These are phyloP conservation scores for Aspergillus hiratsukae DNA, from an alignment of 2,329 filamentous ascomycete species.

Conservation along the genomic window DNA sequence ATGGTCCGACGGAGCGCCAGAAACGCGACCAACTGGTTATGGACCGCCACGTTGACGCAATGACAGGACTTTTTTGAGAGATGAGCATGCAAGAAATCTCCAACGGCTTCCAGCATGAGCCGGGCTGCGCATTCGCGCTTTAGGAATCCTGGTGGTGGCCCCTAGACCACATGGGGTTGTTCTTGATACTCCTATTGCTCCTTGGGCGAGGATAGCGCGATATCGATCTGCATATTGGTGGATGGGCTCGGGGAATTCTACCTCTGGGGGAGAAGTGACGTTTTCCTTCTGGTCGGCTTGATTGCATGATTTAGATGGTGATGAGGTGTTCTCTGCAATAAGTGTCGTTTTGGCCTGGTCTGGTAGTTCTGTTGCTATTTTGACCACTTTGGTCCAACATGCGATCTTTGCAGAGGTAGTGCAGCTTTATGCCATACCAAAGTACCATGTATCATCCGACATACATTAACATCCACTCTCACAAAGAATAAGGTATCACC, in stretches of 20 bases:
- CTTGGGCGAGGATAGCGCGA: neutral
- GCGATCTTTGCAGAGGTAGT: neutral
- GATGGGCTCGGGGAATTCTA: neutral
- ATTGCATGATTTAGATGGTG: neutral
- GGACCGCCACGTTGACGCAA: neutral
- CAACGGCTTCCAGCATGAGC: neutral
- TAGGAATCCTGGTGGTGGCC: neutral
- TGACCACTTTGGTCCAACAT: too few relatives aligned
- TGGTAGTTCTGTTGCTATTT: too few relatives aligned
- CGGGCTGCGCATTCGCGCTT: neutral
- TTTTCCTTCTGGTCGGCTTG: neutral
- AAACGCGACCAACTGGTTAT: neutral
- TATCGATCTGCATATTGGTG: neutral
- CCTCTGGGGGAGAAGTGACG: neutral
- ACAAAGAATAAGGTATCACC: neutral
- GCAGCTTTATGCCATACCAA: neutral
- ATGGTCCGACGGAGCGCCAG: neutral
- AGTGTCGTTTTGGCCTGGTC: neutral
- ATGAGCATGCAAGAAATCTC: neutral
- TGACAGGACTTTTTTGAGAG: neutral
- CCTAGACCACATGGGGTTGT: neutral
- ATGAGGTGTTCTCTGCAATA: neutral
- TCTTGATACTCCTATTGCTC: neutral
- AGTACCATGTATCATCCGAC: neutral
- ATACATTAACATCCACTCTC: too few relatives aligned